Base-by-base conservation (phyloP, 1,284 basidiomycete genomes). In the Heterobasidion annosum region DNA sequence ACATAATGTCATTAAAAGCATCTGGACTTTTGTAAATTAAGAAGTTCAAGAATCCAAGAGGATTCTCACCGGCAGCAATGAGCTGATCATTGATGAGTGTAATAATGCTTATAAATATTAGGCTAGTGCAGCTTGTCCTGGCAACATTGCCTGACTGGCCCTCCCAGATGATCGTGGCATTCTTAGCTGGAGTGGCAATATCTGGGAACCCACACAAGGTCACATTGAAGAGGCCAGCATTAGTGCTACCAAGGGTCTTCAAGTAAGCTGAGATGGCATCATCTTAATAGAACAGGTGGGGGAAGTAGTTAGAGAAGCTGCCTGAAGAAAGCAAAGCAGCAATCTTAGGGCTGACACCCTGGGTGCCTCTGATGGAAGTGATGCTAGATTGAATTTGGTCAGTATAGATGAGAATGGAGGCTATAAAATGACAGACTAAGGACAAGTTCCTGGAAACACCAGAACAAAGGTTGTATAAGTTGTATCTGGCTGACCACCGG, bases 21-120 rank as follows among this genome's bases (percentile, higher is more conserved):
- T 63, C 58, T 6, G 66, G 63, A 18, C 72, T 73, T 3, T 65
- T 72, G 62, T 83, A 83, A 51, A 83, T 66, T 33, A 81, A 67
- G 3, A 79, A 81, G 63, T 84, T 34, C 48, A 35, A 16, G 34
- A 50, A 35, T 37, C 82, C 81, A 32, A 84, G 70, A 1, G 78
- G 65, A 7, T 73, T 42, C 62, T 77, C 73, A 50, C 76, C 75
- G 19, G 68, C 64, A 0, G 79, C 68, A 40, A 83, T 65, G 33
- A 76, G 76, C 67, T 73, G 75, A 65, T 83, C 81, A 58, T 83
- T 83, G 42, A 84, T 68, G 43, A 83, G 72, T 3, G 81, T 59
- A 58, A 84, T 70, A 18, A 83, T 68, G 32, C 69, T 79, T 15
- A 82, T 1, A 5, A 10, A 47, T 8, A 10, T 34, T 13, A 15